Evolutionary conservation across 768 basidiomycete genomes (phyloP).

Genomic region (Tricholoma bakamatsutake): DNA sequence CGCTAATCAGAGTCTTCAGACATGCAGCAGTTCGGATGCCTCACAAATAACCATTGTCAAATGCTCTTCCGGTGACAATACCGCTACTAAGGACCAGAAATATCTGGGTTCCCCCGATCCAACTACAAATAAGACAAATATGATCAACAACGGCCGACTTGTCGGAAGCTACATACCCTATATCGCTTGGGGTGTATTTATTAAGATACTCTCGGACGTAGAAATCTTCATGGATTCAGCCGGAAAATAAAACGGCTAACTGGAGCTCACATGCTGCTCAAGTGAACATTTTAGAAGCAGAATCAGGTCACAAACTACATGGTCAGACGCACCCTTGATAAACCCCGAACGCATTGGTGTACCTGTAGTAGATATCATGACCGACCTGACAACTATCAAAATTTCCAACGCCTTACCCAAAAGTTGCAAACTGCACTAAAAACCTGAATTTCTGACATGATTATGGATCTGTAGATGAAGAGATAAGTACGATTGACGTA

Average conservation of each 20-base stretch:
- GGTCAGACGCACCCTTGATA: slow-evolving; percentile 18
- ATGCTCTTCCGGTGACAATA: slow-evolving; percentile 20
- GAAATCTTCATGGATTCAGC: slow-evolving; percentile 14
- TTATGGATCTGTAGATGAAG: background rate
- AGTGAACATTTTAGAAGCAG: background rate
- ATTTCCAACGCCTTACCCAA: slow-evolving; percentile 13
- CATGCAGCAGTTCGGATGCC: background rate
- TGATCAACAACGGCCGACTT: background rate
- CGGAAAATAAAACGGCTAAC: background rate
- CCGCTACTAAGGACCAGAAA: slow-evolving; percentile 20
- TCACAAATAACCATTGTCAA: slow-evolving; percentile 26
- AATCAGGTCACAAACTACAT: background rate
- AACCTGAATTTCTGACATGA: slow-evolving; percentile 1
- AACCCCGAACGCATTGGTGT: slow-evolving; percentile 21
- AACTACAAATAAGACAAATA: slow-evolving; percentile 9
- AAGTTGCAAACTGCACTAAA: slow-evolving; percentile 16
- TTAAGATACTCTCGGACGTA: slow-evolving; percentile 21
- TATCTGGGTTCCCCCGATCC: slow-evolving; percentile 23
- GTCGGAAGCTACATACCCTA: slow-evolving; percentile 12
- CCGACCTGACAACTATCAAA: background rate
- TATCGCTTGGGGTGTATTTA: slow-evolving; percentile 14
- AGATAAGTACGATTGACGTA: slow-evolving; percentile 3
- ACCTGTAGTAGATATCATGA: slow-evolving; percentile 6
- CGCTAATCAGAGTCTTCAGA: background rate
- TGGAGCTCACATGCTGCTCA: background rate